phyloP scores from a whole-genome alignment of 805 yeast genomes.

The Barnettozyma botsteinii region DNA sequence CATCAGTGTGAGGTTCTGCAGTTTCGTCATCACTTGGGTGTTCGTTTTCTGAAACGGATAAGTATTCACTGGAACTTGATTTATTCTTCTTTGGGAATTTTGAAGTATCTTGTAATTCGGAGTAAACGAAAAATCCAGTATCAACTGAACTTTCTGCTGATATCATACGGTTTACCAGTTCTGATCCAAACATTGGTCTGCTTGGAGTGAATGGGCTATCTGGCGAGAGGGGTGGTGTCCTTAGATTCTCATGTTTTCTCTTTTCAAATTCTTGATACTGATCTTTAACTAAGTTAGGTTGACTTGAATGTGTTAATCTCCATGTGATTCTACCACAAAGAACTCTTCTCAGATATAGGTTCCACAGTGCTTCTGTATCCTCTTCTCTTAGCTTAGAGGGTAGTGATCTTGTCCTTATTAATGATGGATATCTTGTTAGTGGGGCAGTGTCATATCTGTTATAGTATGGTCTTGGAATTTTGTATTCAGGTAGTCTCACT shows the following conservation, averaged over 20 bases:
- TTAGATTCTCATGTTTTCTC: constrained; percentile 1
- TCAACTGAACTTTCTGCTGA: constrained; percentile 19
- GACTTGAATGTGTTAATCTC: constrained; percentile 22
- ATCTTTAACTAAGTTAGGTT: not conserved
- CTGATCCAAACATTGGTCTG: not conserved
- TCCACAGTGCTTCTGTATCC: constrained; percentile 27
- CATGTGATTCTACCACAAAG: constrained; percentile 29
- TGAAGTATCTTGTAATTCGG: constrained; percentile 6
- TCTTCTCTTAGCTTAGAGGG: constrained; percentile 15
- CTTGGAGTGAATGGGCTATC: not conserved
- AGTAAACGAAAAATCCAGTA: constrained; percentile 18
- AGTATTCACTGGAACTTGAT: constrained; percentile 1
- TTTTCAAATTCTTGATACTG: constrained; percentile 6
- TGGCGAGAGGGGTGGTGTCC: not conserved
- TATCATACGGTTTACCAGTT: not conserved
- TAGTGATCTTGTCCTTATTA: constrained; percentile 19
- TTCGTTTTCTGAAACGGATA: not conserved
- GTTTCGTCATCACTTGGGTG: constrained; percentile 2
- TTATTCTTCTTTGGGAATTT: constrained; percentile 5
- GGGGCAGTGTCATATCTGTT: constrained; percentile 16
- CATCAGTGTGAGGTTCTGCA: constrained; percentile 11
- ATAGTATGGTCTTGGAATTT: constrained; percentile 11
- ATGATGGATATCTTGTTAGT: constrained; percentile 1
- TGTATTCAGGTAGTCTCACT: constrained; percentile 9
- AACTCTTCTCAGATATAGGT: constrained; percentile 27